Evolutionary conservation across 768 basidiomycete species (phyloP), one percentile per base, ranked within the genome.

Genomic region (Saitozyma sp.): DNA sequence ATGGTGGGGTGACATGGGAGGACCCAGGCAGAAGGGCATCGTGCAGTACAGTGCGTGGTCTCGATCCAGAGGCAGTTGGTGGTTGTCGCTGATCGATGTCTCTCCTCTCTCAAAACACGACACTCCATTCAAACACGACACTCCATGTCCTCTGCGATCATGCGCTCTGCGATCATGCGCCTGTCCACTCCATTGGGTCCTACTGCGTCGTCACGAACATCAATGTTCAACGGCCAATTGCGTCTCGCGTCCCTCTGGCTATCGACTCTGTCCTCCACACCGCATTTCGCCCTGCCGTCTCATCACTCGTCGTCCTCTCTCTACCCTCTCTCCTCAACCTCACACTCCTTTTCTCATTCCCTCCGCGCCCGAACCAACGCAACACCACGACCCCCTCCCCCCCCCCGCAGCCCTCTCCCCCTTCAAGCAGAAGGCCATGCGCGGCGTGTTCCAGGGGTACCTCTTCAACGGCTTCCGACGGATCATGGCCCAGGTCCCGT

Each of bases 1-100:
- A 56, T 96, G 92, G 92, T 96, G 92, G 92, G 92, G 92, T 82
- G 87, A 89, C 81, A 82, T 83, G 68, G 84, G 85, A 63, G 82
- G 84, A 50, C 83, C 83, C 70, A 87, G 86, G 77, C 87, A 88
- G 74, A 91, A 85, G 81, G 92, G 92, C 56, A 84, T 94, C 62
- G 82, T 85, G 55, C 81, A 83, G 73, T 96, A 95, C 84, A 84
- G 93, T 95, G 74, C 82, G 91, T 86, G 16, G 9, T 9, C 8
- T n/a, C 46, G 29, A 53, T 37, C 17, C 6, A 20, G 17, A 6
- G 17, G 37, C 41, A 13, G 40, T 39, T 39, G 41, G 50, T 5
- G 56, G 43, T 53, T 55, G 14, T 13, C 10, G 46, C 52, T 45
- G 50, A 50, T 42, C 61, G 14, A 40, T 29, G 20, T 52, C 37